Evolutionary conservation across 495 filamentous ascomycete genomes (phyloP).

Genomic region (Parachaetomium inaequale): DNA sequence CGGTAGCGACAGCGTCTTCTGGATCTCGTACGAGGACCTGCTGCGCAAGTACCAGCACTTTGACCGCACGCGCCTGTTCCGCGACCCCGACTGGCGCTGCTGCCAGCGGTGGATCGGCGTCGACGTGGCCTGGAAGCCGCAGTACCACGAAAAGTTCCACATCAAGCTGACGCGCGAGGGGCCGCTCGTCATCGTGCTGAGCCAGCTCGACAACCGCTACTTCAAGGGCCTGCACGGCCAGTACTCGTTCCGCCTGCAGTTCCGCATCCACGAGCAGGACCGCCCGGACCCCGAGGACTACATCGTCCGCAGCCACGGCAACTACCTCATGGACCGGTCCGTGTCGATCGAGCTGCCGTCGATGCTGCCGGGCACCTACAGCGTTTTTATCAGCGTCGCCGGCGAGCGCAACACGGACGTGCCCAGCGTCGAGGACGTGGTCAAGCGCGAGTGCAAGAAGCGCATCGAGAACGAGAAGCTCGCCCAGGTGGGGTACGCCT

Average conservation of each 20-base stretch:
- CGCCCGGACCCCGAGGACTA: slow-evolving; percentile 79
- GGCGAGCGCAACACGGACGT: slow-evolving; percentile 56
- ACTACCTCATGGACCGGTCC: slow-evolving; percentile 55
- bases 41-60: slow-evolving; percentile 80
- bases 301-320: slow-evolving; percentile 77
- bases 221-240: slow-evolving; percentile 80
- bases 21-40: slow-evolving; percentile 75
- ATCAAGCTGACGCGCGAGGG: slow-evolving; percentile 67
- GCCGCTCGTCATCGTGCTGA: slow-evolving; percentile 76
- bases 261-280: slow-evolving; percentile 65
- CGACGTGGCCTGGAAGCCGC: slow-evolving; percentile 81
- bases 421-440: slow-evolving; percentile 64
- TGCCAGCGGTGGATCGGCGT: slow-evolving; percentile 86
- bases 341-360: slow-evolving; percentile 48
- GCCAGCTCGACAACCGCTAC: slow-evolving; percentile 83
- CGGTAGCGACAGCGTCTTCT: slow-evolving; percentile 79
- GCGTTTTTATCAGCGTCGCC: slow-evolving; percentile 75
- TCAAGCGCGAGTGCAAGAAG: slow-evolving; percentile 61
- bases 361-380: slow-evolving; percentile 77
- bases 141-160: slow-evolving; percentile 84
- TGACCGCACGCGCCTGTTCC: slow-evolving; percentile 86
- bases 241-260: slow-evolving; percentile 79
- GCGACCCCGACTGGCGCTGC: slow-evolving; percentile 70
- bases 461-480: slow-evolving; percentile 74
- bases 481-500: slow-evolving; percentile 75